Evolutionary conservation across 306 rosid genomes (phyloP).

Genomic region (Castanopsis chinensis): DNA sequence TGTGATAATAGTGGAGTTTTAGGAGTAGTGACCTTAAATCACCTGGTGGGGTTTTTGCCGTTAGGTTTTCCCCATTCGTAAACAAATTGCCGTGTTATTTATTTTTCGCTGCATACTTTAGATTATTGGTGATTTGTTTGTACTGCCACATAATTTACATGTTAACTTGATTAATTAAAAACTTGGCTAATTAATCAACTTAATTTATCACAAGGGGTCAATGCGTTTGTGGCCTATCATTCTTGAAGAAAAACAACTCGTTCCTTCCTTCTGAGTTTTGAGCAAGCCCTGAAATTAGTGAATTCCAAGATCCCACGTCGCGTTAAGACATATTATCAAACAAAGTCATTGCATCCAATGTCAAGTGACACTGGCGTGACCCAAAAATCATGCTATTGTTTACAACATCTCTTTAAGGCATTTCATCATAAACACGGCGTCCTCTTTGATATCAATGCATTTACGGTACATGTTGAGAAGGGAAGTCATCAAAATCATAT

Average conservation of each 20-base stretch:
- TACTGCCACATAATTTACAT: no score
- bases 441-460: conserved; percentile 8
- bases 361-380: conserved; percentile 7
- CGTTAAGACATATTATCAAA: conserved; percentile 21
- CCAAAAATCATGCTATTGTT: conserved; percentile 34
- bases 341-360: conserved; percentile 19
- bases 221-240: no score
- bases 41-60: no score
- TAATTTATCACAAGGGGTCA: no score
- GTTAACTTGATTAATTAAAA: no score
- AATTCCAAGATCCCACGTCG: conserved; percentile 35
- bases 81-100: no score
- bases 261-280: conserved; percentile 19
- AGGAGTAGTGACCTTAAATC: no score
- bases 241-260: conserved; percentile 24
- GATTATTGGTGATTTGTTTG: no score
- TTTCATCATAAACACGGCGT: conserved; percentile 27
- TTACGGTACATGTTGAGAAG: conserved; percentile 9
- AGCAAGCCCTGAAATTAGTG: conserved; percentile 27
- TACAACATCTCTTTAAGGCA: conserved; percentile 26
- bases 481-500: background rate
- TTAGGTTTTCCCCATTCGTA: no score
- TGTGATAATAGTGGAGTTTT: no score
- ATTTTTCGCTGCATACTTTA: no score
- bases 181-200: no score